A percentile compares a stretch with the other conserved stretches of the same genome.
Evolutionary conservation across 2,329 filamentous ascomycete species (phyloP).

Genomic region (Paramyrothecium roridum): DNA sequence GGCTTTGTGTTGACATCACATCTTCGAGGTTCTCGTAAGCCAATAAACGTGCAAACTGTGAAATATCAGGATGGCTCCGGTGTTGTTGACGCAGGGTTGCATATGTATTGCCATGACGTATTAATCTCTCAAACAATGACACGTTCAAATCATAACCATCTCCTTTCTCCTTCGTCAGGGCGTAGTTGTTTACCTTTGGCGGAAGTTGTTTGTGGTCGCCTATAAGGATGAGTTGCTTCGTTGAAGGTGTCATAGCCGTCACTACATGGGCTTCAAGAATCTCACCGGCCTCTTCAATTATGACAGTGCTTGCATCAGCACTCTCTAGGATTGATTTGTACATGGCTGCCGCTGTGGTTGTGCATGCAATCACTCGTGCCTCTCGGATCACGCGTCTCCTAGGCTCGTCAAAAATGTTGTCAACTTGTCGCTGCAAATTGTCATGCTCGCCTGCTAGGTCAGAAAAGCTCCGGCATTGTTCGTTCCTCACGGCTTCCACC

Average conservation of each 20-base stretch:
- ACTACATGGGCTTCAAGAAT: conserved; percentile 65
- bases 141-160: conserved; percentile 64
- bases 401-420: conserved; percentile 39
- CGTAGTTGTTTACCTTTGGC: conserved; percentile 62
- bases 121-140: conserved; percentile 67
- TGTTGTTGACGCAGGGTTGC: conserved; percentile 59
- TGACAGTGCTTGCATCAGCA: conserved; percentile 54
- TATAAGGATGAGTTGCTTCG: conserved; percentile 65
- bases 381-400: conserved; percentile 40
- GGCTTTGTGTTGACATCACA: conserved; percentile 41
- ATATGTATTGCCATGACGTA: conserved; percentile 51
- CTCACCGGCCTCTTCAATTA: conserved; percentile 73
- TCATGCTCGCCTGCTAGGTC: conserved; percentile 38
- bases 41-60: conserved; percentile 50
- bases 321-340: conserved; percentile 51
- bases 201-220: conserved; percentile 73
- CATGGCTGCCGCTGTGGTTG: conserved; percentile 68
- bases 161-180: conserved; percentile 59
- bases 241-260: conserved; percentile 51
- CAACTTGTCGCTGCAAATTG: conserved; percentile 33
- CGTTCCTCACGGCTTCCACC: conserved; percentile 42
- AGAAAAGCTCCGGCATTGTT: conserved; percentile 41
- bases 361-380: conserved; percentile 65
- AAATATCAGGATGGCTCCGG: conserved; percentile 68
- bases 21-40: conserved; percentile 63